Conservation (phyloP, 805 yeast genomes). For the Candida maltosa region DNA sequence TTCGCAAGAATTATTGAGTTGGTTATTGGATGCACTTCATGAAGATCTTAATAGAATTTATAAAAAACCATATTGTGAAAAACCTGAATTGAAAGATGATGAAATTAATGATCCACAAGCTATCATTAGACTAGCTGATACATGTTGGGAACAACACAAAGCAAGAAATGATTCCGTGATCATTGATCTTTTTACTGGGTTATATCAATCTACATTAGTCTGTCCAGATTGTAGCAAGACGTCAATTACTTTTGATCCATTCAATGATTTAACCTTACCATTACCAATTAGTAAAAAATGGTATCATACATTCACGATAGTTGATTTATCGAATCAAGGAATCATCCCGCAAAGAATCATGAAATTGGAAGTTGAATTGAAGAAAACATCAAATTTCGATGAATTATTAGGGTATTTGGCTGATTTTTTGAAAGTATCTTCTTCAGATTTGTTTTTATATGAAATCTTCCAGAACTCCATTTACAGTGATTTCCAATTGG, state of each 20-base stretch:
- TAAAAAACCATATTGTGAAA: conserved; percentile 82
- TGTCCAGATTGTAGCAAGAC: conserved; percentile 83
- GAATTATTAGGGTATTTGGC: conserved; percentile 65
- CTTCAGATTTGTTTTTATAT: conserved; percentile 26
- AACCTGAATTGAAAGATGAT: conserved; percentile 74
- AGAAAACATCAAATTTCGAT: conserved; percentile 58
- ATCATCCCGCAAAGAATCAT: conserved; percentile 15
- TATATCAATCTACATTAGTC: conserved; percentile 83
- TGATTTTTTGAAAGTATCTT: conserved; percentile 33
- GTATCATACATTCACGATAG: conserved; percentile 59
- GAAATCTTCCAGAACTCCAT: conserved; percentile 62
- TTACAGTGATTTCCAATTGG: conserved; percentile 62
- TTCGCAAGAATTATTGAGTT: conserved; percentile 88
- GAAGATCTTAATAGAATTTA: conserved; percentile 85
- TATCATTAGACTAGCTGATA: conserved; percentile 60
- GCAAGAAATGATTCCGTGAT: conserved; percentile 81
- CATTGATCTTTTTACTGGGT: conserved; percentile 82
- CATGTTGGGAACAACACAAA: conserved; percentile 79
- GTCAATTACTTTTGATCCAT: conserved; percentile 91
- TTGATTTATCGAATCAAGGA: conserved; percentile 41
- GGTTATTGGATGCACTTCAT: conserved; percentile 82
- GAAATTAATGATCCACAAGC: conserved; percentile 51
- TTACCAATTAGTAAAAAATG: conserved; percentile 75
- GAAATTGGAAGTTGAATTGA: conserved; percentile 68
- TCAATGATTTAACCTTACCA: conserved; percentile 84